Evolutionary conservation across 1,284 basidiomycete genomes (phyloP), one percentile per base, ranked within the genome.

Genomic region (Erythrobasidium hasegawianum): DNA sequence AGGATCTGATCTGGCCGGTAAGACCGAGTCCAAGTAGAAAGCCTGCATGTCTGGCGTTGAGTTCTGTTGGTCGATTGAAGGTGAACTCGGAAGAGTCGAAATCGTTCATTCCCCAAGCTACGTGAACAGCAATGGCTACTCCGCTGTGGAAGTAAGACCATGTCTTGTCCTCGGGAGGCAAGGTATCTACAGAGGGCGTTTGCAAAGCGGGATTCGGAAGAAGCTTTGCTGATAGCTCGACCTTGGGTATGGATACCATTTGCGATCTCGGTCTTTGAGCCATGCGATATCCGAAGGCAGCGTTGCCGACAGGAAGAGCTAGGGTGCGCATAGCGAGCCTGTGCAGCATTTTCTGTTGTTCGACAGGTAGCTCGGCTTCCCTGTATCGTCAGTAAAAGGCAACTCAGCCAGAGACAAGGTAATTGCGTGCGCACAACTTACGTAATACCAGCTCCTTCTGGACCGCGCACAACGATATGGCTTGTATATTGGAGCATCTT

Each of bases 141-240:
- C 96, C 96, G 70, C 96, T 95, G 78, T 98, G 94, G 77, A 99
- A 99, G 68, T 93, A 89, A 14, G 92, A 92, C 96, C 95, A 99
- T 64, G 84, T 85, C 9, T 85, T 78, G 41, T 85, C 86, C 47
- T 95, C 93, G 2, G 76, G 71, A 3, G 67, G 71, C 68, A 70
- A 70, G 65, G 86, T 87, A 45, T 85, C 85, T 27, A 78, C 71
- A 68, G 89, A 87, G 0, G 86, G 84, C 1, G 81, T 76, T 41
- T 89, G 81, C 9, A 82, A 79, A 33, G 85, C 76, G 71, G 87
- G 87, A 69, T 85, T 79, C 26, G 87, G 85, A 64, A 88, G 84
- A 16, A 93, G 77, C 52, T 86, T 85, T 72, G 92, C 83, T 7
- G 84, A 80, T 70, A 86, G 87, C 72, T 94, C 88, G 68, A 95